A percentile compares a stretch with the other conserved stretches of the same genome.
Conservation (phyloP, 2,329 filamentous ascomycete species). For the Penicillium sumatraense region DNA sequence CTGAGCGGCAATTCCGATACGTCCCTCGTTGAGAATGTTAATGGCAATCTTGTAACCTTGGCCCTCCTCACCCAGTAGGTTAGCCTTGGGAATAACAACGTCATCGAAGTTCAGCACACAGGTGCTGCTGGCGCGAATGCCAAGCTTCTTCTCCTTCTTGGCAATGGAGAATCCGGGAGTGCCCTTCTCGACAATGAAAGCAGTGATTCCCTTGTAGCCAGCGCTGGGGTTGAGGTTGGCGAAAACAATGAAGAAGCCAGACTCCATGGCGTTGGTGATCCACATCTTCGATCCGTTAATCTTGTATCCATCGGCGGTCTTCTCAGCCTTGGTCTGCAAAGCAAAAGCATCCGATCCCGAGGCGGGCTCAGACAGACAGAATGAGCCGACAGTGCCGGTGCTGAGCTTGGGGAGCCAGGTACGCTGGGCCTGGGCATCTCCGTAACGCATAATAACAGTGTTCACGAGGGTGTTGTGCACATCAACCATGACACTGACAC, state of each 20-base stretch:
- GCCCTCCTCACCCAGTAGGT: constrained; percentile 84
- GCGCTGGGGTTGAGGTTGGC: constrained; percentile 91
- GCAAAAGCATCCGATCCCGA: constrained; percentile 97
- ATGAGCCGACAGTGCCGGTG: constrained; percentile 85
- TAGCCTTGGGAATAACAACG: constrained; percentile 84
- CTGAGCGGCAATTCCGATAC: constrained; percentile 96
- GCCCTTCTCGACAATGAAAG: constrained; percentile 91
- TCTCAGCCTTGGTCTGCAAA: constrained; percentile 84
- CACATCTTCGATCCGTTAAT: constrained; percentile 98
- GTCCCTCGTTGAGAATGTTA: constrained; percentile 87
- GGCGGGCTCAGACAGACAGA: constrained; percentile 89
- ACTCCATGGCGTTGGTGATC: constrained; percentile 98
- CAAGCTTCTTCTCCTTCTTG: constrained; percentile 99
- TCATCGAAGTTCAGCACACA: constrained; percentile 98
- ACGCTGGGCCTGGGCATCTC: constrained; percentile 74
- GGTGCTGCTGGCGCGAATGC: constrained; percentile 92
- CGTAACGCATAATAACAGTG: constrained; percentile 87
- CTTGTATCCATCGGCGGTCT: constrained; percentile 81
- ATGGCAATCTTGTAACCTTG: constrained; percentile 99
- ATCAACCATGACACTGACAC: constrained; percentile 91
- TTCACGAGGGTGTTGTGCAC: constrained; percentile 99
- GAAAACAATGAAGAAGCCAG: constrained; percentile 95
- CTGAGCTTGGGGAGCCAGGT: constrained; percentile 89
- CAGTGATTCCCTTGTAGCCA: constrained; percentile 96
- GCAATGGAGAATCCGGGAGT: constrained; percentile 89